phyloP scores from a whole-genome alignment of 129 eudicot genomes.

The Flaveria sonorensis region DNA sequence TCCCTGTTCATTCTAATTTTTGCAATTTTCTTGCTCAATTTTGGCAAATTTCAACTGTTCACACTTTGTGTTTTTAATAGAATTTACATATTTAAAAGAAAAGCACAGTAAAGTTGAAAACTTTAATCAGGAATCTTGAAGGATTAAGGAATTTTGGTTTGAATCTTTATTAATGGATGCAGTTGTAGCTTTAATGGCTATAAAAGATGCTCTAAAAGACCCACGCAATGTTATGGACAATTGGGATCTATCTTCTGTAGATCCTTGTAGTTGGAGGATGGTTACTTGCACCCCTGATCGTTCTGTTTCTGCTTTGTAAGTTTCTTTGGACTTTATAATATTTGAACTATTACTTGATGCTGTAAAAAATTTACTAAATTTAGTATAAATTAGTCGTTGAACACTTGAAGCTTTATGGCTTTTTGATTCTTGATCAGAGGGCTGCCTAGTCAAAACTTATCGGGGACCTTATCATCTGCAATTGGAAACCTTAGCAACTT shows the following conservation, averaged over 20 bases:
- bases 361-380: background rate
- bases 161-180: conserved; percentile 27
- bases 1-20: conserved; percentile 20
- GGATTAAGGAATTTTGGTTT: conserved; percentile 4
- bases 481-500: conserved; percentile 86
- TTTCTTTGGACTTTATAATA: conserved; percentile 4
- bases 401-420: conserved; percentile 20
- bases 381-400: background rate
- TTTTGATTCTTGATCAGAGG: conserved; percentile 52
- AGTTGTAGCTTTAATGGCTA: conserved; percentile 95
- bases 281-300: conserved; percentile 82
- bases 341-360: background rate
- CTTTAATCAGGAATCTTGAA: conserved; percentile 15
- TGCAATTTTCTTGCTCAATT: conserved; percentile 19
- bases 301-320: conserved; percentile 90
- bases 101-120: background rate
- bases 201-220: conserved; percentile 67
- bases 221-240: conserved; percentile 85
- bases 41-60: conserved; percentile 20
- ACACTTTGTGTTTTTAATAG: conserved; percentile 7
- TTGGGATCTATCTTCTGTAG: conserved; percentile 95
- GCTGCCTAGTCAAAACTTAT: conserved; percentile 82
- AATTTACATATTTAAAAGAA: conserved; percentile 9
- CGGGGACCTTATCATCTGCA: conserved; percentile 82
- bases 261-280: conserved; percentile 99